Evolutionary conservation across 2,329 filamentous ascomycete genomes (phyloP), one percentile per base, ranked within the genome.

Genomic region (Endothia cerciana): DNA sequence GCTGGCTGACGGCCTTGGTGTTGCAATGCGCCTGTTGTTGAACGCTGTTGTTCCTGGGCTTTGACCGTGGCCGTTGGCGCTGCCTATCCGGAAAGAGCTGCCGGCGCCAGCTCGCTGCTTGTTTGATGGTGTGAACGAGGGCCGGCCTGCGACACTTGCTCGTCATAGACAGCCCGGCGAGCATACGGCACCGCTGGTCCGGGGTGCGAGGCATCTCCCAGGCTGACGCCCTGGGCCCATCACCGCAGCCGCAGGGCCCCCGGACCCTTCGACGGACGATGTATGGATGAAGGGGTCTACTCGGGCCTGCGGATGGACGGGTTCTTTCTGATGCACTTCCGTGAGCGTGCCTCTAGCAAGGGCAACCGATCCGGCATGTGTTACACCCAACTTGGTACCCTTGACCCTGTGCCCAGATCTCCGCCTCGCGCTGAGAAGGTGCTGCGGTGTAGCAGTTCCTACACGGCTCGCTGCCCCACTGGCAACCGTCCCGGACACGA

Each of bases 401-500:
- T 15, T n/a, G 30, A n/a, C 8, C 28, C 1, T n/a, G 6, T 28
- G 28, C 8, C 28, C 15, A 28, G 6, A 55, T n/a, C 22, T 28
- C 38, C 19, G 56, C 4, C 22, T 59, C 30, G 4, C 30, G 19
- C 30, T 15, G 30, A 22, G 36, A 17, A 40, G 33, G 8, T 17
- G 56, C 22, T 30, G 15, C 15, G 30, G n/a, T 25, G 17, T 45
- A 30, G 25, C 40, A 59, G 10, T 11, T 45, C 25, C 17, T 5
- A 17, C 60, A 62, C 30, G 56, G 53, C 47, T 51, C 55, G 40
- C 56, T 67, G 33, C 55, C 63, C 11, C 64, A 51, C 22, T 57
- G 68, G 28, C 65, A 63, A 7, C 65, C 66, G 28, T 66, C 60
- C 8, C 56, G 69, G 55, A 70, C 69, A 68, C 53, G 19, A 68